A percentile compares a stretch with the other conserved stretches of the same genome.
phyloP scores from a whole-genome alignment of 371 early-diverging fungal species.

The Globomyces sp. region DNA sequence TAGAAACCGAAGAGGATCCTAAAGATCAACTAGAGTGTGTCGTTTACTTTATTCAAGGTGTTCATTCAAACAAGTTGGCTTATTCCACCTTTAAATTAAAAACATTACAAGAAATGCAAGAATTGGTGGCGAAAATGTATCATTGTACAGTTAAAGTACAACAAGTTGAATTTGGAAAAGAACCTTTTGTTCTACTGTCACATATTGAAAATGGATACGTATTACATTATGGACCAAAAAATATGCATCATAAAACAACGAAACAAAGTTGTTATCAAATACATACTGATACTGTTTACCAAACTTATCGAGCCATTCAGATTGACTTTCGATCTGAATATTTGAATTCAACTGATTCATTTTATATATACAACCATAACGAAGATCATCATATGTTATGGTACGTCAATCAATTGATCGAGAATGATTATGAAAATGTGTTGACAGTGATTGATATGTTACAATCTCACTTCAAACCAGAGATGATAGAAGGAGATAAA shows the following conservation, averaged over 20 bases:
- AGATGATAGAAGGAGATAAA: not conserved
- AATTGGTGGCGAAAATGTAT: constrained; percentile 42
- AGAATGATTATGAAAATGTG: constrained; percentile 40
- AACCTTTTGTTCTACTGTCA: constrained; percentile 45
- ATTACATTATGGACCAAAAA: constrained; percentile 34
- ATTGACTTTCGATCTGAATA: constrained; percentile 19
- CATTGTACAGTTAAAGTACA: constrained; percentile 38
- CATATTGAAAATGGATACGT: constrained; percentile 41
- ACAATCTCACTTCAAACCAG: not conserved
- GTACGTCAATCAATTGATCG: constrained; percentile 39
- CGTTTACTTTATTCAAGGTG: constrained; percentile 53
- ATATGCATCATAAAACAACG: constrained; percentile 6
- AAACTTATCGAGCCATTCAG: constrained; percentile 42
- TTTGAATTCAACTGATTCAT: constrained; percentile 44
- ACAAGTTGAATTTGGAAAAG: constrained; percentile 39
- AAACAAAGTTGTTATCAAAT: constrained; percentile 38
- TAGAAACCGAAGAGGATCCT: constrained; percentile 2
- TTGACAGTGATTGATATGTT: constrained; percentile 10
- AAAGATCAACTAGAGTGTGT: constrained; percentile 38
- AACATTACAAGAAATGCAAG: constrained; percentile 44
- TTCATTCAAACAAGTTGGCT: constrained; percentile 30
- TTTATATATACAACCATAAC: constrained; percentile 22
- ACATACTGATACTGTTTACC: constrained; percentile 36
- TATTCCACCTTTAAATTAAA: constrained; percentile 46
- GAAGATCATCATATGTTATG: constrained; percentile 25